phyloP scores from a whole-genome alignment of 495 filamentous ascomycete genomes.

The Trichoderma virens region DNA sequence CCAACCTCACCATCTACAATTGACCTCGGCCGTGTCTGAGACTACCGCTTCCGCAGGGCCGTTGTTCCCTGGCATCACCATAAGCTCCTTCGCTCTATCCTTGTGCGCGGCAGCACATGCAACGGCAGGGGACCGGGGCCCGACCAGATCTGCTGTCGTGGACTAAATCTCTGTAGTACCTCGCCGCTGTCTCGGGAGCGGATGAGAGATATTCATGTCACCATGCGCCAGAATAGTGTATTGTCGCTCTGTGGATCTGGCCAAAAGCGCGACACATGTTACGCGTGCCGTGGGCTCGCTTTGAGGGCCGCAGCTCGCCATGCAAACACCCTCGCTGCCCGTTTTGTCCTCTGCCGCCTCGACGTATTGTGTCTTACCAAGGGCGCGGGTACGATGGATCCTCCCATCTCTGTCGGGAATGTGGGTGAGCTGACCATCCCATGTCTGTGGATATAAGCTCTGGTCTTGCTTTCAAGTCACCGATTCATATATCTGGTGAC shows the following conservation, averaged over 20 bases:
- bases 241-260: neutral
- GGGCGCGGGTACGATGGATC: neutral
- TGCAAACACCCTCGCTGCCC: conserved; percentile 3
- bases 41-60: neutral
- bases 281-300: neutral
- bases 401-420: no score
- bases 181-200: conserved; percentile 3
- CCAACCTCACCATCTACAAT: neutral
- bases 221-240: neutral
- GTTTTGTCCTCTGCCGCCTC: neutral
- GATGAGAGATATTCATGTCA: neutral
- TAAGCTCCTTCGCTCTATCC: neutral
- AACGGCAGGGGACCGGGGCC: conserved; percentile 1
- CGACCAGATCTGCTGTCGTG: conserved; percentile 6
- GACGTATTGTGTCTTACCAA: neutral
- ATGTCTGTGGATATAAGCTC: neutral
- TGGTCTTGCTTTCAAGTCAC: neutral
- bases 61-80: neutral
- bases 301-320: neutral
- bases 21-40: neutral
- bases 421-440: neutral
- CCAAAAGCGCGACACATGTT: neutral
- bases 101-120: neutral
- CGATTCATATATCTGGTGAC: neutral
- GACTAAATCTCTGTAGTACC: conserved; percentile 6